These are phyloP conservation scores for Diplogelasinospora grovesii DNA, from an alignment of 495 filamentous ascomycete species.

Conservation along the genomic window DNA sequence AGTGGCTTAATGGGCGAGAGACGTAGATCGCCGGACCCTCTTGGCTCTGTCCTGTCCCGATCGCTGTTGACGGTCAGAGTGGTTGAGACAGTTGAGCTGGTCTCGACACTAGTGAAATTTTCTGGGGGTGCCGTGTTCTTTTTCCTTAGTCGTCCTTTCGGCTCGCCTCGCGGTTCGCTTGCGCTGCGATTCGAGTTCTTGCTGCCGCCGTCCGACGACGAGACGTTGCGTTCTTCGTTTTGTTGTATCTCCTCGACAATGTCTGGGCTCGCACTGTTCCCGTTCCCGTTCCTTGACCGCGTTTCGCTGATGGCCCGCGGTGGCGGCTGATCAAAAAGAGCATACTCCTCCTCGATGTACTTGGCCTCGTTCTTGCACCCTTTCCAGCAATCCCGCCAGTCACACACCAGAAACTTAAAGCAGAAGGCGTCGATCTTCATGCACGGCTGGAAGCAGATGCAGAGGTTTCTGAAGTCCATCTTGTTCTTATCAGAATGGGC, in stretches of 20 bases:
- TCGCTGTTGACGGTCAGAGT: slow-evolving; percentile 38
- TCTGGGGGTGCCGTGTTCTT: slow-evolving; percentile 25
- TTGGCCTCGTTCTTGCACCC: slow-evolving; percentile 87
- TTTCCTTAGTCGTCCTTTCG: slow-evolving; percentile 31
- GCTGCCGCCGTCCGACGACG: slow-evolving; percentile 55
- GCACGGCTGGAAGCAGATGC: slow-evolving; percentile 91
- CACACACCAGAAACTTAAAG: slow-evolving; percentile 84
- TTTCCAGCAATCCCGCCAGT: slow-evolving; percentile 93
- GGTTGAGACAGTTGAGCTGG: slow-evolving; percentile 32
- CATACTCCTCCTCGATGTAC: slow-evolving; percentile 66
- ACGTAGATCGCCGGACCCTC: slow-evolving; percentile 34
- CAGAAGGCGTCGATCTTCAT: slow-evolving; percentile 87
- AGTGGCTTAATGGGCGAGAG: slow-evolving; percentile 68
- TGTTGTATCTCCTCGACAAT: no score
- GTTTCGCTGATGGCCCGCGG: slow-evolving; percentile 22
- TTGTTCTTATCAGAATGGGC: slow-evolving; percentile 83
- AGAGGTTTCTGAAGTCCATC: slow-evolving; percentile 89
- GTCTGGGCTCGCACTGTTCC: slow-evolving; percentile 10
- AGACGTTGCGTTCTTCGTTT: slow-evolving; percentile 55
- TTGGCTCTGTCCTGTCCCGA: slow-evolving; percentile 26
- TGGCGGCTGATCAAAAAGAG: slow-evolving; percentile 48
- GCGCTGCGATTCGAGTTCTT: slow-evolving; percentile 19
- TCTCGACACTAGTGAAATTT: slow-evolving; percentile 15
- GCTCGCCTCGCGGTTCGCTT: slow-evolving; percentile 6
- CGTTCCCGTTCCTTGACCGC: slow-evolving; percentile 6